Conservation (phyloP, 2,329 filamentous ascomycete species). For the Cladosporium sp. region DNA sequence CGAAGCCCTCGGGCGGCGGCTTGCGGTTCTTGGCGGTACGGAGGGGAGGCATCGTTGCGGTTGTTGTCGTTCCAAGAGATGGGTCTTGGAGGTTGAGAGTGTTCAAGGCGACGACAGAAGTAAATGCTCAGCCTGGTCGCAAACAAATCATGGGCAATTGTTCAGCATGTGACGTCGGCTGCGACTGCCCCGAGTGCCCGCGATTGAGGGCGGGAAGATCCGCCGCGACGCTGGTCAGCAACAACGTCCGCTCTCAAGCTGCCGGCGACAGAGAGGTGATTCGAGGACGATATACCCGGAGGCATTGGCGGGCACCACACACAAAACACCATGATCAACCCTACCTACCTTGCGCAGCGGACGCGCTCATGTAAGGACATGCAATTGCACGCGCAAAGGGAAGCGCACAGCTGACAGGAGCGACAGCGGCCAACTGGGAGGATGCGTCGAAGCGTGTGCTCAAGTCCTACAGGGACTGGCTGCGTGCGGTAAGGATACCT, state of each 20-base stretch:
- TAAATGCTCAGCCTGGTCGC: neutral
- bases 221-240: too few species aligned
- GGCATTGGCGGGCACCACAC: conserved; percentile 11
- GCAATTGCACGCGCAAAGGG: neutral
- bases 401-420: conserved; percentile 17
- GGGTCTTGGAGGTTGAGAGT: neutral
- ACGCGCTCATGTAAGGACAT: conserved; percentile 46
- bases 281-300: conserved; percentile 6
- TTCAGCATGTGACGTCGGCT: conserved; percentile 8
- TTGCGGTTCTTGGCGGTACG: conserved; percentile 72
- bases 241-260: conserved; percentile 6
- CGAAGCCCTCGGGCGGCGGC: conserved; percentile 78
- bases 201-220: neutral
- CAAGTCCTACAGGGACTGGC: conserved; percentile 89
- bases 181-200: conserved; percentile 1
- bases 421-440: conserved; percentile 75
- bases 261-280: neutral
- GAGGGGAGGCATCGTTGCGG: conserved; percentile 64
- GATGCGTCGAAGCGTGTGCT: conserved; percentile 86
- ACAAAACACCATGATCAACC: conserved; percentile 64
- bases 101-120: neutral
- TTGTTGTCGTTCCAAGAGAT: neutral
- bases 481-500: conserved; percentile 76
- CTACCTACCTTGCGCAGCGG: conserved; percentile 73
- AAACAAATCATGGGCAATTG: conserved; percentile 2